Base-by-base conservation (phyloP, 768 basidiomycete genomes). In the Mycena venus region DNA sequence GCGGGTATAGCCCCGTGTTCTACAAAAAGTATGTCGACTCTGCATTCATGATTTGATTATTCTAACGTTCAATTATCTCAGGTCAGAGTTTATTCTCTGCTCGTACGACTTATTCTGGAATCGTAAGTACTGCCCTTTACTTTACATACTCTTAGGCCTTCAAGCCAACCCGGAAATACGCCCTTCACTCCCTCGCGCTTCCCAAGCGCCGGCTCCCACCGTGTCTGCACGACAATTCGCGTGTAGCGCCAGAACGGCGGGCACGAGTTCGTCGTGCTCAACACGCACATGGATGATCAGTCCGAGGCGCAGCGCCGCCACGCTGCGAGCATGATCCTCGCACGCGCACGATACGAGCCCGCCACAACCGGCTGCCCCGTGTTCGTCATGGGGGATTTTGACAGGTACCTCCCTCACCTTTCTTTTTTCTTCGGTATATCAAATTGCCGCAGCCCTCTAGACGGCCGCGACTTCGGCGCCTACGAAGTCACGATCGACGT, bases 1-100 rank as follows among this genome's bases (percentile, higher is more conserved):
- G 92, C 36, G 92, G 93, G 79, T 92, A 90, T 79, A 87, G 86
- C 75, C 90, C 92, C 0, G 88, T 93, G 71, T 93, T 92, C 79
- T 93, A 86, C 83, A 88, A 90, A 72, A 87, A 83, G 86, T 86
- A 60, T 23, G 78, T 59, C 19, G 14, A n/a, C n/a, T n/a, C n/a
- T n/a, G n/a, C n/a, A n/a, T n/a, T n/a, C n/a, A n/a, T n/a, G n/a
- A n/a, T n/a, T n/a, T n/a, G n/a, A n/a, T n/a, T n/a, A n/a, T n/a
- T n/a, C n/a, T n/a, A n/a, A n/a, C n/a, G n/a, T n/a, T n/a, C n/a
- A n/a, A n/a, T n/a, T n/a, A 7, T 17, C 72, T 21, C 27, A 84
- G 85, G 69, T 79, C 82, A 1, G 81, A 82, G 40, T 76, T 89
- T 49, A 80, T 79, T 11, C 81, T 88, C 9, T 75, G 86, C 25